Base-by-base conservation (phyloP, 1,284 basidiomycete genomes). In the Ustilago esculenta region DNA sequence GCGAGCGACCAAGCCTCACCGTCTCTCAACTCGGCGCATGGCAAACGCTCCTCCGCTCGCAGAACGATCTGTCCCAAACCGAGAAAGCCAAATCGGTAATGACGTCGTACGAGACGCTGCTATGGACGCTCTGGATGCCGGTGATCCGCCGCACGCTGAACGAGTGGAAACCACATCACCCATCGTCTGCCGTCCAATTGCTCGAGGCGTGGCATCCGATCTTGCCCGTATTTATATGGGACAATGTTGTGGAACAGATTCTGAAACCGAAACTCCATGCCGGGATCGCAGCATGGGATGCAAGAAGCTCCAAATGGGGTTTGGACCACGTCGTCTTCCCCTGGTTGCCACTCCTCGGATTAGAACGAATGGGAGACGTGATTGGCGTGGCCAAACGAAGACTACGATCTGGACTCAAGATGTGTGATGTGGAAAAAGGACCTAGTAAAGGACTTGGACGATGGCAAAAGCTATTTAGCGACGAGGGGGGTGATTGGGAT, bases 101-200 rank as follows among this genome's bases (percentile, higher is more conserved):
- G 96, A 94, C 94, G 5, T 90, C 96, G 0, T 98, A 92, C 82
- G 95, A 98, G 81, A 91, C 90, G 54, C 85, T 98, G 18, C 84
- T 98, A 15, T 98, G 95, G 94, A 91, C 90, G 64, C 85, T 90
- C 7, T 98, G 94, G 95, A 85, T 98, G 21, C 96, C 96, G 0
- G 90, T 88, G 82, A 89, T 98, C n/a, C 89, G 96, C 25, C 90
- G 91, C 0, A 86, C 88, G 4, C 35, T 63, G n/a, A 43, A 97
- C 82, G 89, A 92, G 18, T 99, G 96, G 95, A 85, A 87, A 15
- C 88, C 93, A 0, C 84, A 87, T 35, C 84, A 88, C 32, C 89
- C 94, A 2, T 84, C 87, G 9, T 87, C 90, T 8, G 92, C 89
- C 4, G 88, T 97, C 27, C 87, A 87, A 33, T 84, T 99, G 1